These are phyloP conservation scores for Phytopythium helicoides DNA, from an alignment of 352 stramenopile genomes.

Conservation along the genomic window DNA sequence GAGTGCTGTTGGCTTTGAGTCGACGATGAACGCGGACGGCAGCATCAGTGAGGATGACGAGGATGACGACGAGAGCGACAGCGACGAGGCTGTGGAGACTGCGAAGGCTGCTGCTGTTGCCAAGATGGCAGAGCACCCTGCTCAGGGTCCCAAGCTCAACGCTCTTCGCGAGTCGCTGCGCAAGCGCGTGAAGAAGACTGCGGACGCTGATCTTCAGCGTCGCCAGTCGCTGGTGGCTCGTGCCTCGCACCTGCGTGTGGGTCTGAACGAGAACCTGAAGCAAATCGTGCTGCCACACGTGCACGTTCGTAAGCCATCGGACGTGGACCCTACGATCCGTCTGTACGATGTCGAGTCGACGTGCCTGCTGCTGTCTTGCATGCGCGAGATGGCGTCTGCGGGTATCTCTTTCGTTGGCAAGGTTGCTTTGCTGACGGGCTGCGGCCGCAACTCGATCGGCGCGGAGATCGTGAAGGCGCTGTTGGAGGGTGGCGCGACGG, in stretches of 20 bases:
- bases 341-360: slow-evolving; percentile 83
- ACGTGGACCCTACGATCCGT: slow-evolving; percentile 75
- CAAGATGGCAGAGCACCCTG: slow-evolving; percentile 27
- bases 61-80: slow-evolving; percentile 33
- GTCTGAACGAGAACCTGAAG: slow-evolving; percentile 64
- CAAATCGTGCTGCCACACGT: slow-evolving; percentile 68
- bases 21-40: slow-evolving; percentile 47
- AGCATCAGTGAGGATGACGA: slow-evolving; percentile 44
- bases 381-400: slow-evolving; percentile 82
- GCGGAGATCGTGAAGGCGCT: slow-evolving; percentile 83
- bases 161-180: slow-evolving; percentile 54
- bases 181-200: slow-evolving; percentile 32
- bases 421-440: slow-evolving; percentile 84
- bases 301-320: slow-evolving; percentile 72
- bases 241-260: slow-evolving; percentile 43
- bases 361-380: slow-evolving; percentile 71
- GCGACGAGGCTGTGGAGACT: slow-evolving; percentile 10
- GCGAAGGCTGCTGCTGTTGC: neutral
- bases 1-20: slow-evolving; percentile 55
- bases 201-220: slow-evolving; percentile 8
- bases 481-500: slow-evolving; percentile 78
- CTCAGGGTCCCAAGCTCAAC: slow-evolving; percentile 52
- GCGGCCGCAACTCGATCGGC: slow-evolving; percentile 83
- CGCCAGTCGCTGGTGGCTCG: slow-evolving; percentile 37
- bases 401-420: slow-evolving; percentile 86